Conservation (phyloP, 805 yeast genomes). For the Starmerella apicola region DNA sequence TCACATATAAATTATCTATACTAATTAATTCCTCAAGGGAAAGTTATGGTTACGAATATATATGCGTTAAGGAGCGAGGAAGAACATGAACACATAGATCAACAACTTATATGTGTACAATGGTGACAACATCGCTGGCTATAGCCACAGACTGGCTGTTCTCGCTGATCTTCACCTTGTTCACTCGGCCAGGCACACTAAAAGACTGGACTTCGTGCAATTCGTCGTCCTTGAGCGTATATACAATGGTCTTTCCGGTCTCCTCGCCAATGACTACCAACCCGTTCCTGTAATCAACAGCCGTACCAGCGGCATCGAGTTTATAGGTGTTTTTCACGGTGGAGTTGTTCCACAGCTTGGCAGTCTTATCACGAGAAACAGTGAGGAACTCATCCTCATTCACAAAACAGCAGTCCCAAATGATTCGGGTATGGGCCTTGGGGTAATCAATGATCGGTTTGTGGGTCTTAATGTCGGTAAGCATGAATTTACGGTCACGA, state of each 20-base stretch:
- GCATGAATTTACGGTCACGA: conserved; percentile 74
- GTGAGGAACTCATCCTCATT: conserved; percentile 46
- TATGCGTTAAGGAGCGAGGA: too few relatives aligned
- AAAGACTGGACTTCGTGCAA: not conserved
- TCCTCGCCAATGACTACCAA: conserved; percentile 19
- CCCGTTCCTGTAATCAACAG: conserved; percentile 12
- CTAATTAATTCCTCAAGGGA: too few relatives aligned
- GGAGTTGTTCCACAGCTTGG: conserved; percentile 34
- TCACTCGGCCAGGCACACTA: conserved; percentile 16
- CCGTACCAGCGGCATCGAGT: conserved; percentile 17
- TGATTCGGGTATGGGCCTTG: conserved; percentile 80
- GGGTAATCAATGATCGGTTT: conserved; percentile 29
- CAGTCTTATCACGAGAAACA: conserved; percentile 71
- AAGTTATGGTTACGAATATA: too few relatives aligned
- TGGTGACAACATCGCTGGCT: too few relatives aligned
- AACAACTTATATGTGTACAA: too few relatives aligned
- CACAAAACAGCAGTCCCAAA: conserved; percentile 92
- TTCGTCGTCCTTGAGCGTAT: conserved; percentile 1
- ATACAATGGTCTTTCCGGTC: conserved; percentile 11
- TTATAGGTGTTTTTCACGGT: conserved; percentile 13
- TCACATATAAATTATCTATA: too few relatives aligned
- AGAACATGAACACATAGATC: too few relatives aligned
- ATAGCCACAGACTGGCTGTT: conserved; percentile 10
- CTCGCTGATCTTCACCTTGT: conserved; percentile 9
- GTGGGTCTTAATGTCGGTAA: conserved; percentile 43